Evolutionary conservation across 164 flowering plant genomes (phyloP), one percentile per base, ranked within the genome.

Genomic region (Amborella trichopoda): DNA sequence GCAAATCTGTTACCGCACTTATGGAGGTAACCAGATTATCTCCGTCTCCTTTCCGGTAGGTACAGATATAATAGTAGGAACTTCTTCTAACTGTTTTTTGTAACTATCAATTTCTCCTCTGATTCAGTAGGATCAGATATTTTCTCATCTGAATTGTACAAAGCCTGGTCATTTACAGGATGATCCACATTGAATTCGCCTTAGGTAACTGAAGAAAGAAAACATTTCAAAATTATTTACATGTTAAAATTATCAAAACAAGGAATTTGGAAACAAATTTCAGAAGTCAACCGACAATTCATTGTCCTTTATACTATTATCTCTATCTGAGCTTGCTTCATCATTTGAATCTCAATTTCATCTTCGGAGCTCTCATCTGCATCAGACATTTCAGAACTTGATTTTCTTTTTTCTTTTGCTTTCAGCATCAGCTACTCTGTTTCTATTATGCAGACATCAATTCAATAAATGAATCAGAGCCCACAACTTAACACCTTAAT

Each of bases 21-120:
- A 60, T 69, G 66, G 24, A 89, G 79, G 65, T 54, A 76, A 30
- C 77, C 67, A 39, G 94, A 62, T 26, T 85, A 55, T 40, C 51
- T 49, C 12, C 21, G 95, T 85, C 63, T 83, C 87, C 64, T 81
- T 89, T 58, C 95, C 76, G 20, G 97, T 83, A 28, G 94, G 95
- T 53, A 77, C 91, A 67, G 85, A 89, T 28, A 89, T 75, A 53
- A 89, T 81, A 38, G 94, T 80, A 17, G 82, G 82, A 24, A 95
- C 97, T 32, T 50, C 50, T 28, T 65, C 88, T 48, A 66, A 62
- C 39, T 65, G 63, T 46, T 54, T 26, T 62, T 52, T 20, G 36
- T 38, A 48, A 56, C 59, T n/a, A 23, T 44, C 22, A 26, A 44
- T 46, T 52, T 55, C 48, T 66, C 70, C 49, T 67, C 73, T 21